Conservation (phyloP, 371 early-diverging fungal species). For the Mucor mucedo region DNA sequence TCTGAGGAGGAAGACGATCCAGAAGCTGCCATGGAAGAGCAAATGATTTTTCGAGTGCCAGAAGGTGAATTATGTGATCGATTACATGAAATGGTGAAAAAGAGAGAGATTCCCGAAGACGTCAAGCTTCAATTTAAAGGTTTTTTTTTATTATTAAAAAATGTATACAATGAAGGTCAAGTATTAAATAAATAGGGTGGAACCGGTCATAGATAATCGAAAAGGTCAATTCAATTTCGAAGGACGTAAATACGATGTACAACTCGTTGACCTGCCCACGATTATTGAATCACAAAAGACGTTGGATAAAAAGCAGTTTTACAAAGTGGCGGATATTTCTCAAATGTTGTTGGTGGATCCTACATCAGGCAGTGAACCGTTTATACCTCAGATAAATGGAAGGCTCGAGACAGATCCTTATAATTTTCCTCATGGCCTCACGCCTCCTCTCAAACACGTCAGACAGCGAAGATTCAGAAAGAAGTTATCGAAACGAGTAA, state of each 20-base stretch:
- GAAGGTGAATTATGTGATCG: conserved; percentile 64
- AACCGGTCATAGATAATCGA: conserved; percentile 64
- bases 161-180: not conserved
- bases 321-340: conserved; percentile 97
- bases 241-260: conserved; percentile 62
- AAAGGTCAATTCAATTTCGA: conserved; percentile 72
- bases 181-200: not conserved
- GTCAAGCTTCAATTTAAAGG: conserved; percentile 69
- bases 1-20: conserved; percentile 63
- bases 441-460: conserved; percentile 90
- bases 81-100: conserved; percentile 70
- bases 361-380: conserved; percentile 32
- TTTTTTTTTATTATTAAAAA: conserved; percentile 22
- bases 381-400: conserved; percentile 33
- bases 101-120: conserved; percentile 72
- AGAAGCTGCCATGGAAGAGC: conserved; percentile 73
- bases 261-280: conserved; percentile 92
- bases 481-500: conserved; percentile 81
- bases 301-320: conserved; percentile 92
- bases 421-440: conserved; percentile 84
- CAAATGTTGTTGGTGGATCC: conserved; percentile 76
- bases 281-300: conserved; percentile 98
- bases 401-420: conserved; percentile 58
- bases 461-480: conserved; percentile 89
- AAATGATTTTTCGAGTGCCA: conserved; percentile 82